Evolutionary conservation across 495 filamentous ascomycete species (phyloP).

Genomic region (Neurospora discreta): DNA sequence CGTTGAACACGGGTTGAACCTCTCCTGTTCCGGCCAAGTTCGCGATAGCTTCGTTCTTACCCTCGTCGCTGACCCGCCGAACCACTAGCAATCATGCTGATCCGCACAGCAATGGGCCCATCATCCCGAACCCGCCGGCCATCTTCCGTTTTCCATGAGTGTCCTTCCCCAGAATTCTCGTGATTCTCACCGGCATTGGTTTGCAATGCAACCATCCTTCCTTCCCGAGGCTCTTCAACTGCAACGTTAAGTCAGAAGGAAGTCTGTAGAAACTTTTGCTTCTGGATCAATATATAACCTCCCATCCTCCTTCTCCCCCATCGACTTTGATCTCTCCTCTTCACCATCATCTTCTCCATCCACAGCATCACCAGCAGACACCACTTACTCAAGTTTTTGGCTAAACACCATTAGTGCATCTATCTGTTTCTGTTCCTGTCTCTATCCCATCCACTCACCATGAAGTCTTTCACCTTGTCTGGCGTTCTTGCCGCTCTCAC

Average conservation of each 20-base stretch:
- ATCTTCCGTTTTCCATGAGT: background rate
- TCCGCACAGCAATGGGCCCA: background rate
- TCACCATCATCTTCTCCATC: background rate
- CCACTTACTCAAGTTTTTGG: background rate
- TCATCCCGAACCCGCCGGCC: background rate
- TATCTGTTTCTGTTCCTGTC: background rate
- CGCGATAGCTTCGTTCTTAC: background rate
- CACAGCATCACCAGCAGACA: background rate
- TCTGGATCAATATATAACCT: background rate
- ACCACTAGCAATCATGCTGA: background rate
- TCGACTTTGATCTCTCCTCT: background rate
- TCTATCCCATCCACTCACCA: conserved; percentile 7
- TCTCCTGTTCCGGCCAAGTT: background rate
- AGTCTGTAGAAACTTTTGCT: background rate
- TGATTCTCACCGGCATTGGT: background rate
- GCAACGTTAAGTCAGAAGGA: background rate
- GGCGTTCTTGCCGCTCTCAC: conserved; percentile 2
- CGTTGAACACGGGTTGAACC: background rate
- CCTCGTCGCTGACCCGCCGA: background rate
- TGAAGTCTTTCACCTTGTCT: conserved; percentile 10
- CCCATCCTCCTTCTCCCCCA: background rate
- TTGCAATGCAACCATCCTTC: background rate
- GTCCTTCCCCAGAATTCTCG: background rate
- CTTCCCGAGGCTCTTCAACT: background rate
- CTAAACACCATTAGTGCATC: background rate